phyloP scores from a whole-genome alignment of 257 asterid species.

The Forsythia viridissima region DNA sequence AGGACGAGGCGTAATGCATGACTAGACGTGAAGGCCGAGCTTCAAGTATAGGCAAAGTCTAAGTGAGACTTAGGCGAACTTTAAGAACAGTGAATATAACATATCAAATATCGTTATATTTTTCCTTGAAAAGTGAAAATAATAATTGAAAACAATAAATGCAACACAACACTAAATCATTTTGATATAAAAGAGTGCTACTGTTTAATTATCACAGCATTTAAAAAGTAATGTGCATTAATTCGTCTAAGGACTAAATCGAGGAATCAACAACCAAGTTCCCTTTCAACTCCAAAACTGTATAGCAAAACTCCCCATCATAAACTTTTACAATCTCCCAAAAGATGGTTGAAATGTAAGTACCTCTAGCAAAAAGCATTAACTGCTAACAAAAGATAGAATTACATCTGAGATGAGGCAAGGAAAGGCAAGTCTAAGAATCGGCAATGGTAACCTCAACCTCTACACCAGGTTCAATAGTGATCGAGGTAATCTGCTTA shows the following conservation, averaged over 20 bases:
- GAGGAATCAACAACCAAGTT: neutral
- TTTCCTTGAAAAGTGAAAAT: too few species aligned
- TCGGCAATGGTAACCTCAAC: slow-evolving; percentile 69
- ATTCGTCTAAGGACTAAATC: neutral
- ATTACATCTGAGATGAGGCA: neutral
- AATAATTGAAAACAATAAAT: too few species aligned
- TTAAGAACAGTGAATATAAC: too few species aligned
- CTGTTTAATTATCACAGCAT: neutral
- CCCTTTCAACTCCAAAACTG: slow-evolving; percentile 25
- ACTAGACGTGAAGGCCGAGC: too few species aligned
- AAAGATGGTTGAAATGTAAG: slow-evolving; percentile 3
- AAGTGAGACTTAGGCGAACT: too few species aligned
- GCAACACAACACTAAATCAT: neutral
- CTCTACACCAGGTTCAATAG: slow-evolving; percentile 67
- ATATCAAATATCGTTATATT: too few species aligned
- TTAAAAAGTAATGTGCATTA: neutral
- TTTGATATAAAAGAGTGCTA: neutral
- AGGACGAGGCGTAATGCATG: too few species aligned
- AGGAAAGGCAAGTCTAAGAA: slow-evolving; percentile 21
- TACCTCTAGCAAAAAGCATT: slow-evolving; percentile 23
- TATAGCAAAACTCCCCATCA: slow-evolving; percentile 22
- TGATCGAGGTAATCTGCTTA: slow-evolving; percentile 70
- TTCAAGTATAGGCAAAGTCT: too few species aligned
- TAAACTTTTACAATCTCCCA: slow-evolving; percentile 6
- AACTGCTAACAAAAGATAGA: slow-evolving; percentile 22